These are phyloP conservation scores for Neurospora sp. DNA, from an alignment of 495 filamentous ascomycete genomes.

Conservation along the genomic window DNA sequence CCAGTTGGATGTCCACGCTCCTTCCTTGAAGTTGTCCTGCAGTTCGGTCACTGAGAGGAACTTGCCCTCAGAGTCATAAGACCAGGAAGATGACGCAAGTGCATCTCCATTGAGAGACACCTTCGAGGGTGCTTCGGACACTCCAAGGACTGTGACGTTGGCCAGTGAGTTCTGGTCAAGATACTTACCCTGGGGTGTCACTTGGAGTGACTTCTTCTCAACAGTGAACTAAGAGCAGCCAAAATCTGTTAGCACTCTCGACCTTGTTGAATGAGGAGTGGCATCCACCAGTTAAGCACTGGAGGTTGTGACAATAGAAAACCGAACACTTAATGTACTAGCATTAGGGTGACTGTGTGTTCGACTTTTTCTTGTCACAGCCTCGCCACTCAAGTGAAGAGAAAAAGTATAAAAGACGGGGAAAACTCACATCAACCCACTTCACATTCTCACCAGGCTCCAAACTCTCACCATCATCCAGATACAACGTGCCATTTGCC, in stretches of 20 bases:
- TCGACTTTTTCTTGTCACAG: too few relatives aligned
- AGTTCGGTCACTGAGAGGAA: slow-evolving; percentile 8
- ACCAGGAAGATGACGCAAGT: slow-evolving; percentile 31
- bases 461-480: slow-evolving; percentile 77
- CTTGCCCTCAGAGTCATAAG: slow-evolving; percentile 28
- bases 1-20: slow-evolving; percentile 16
- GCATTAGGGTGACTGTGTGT: too few relatives aligned
- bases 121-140: slow-evolving; percentile 27
- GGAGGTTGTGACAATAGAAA: too few relatives aligned
- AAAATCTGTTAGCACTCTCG: background rate
- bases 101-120: slow-evolving; percentile 43
- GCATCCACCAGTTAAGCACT: too few relatives aligned
- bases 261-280: background rate
- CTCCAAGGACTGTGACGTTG: slow-evolving; percentile 60
- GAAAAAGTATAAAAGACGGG: background rate
- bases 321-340: too few relatives aligned
- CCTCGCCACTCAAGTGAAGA: background rate
- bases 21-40: slow-evolving; percentile 5
- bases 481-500: slow-evolving; percentile 59
- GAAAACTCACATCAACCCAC: slow-evolving; percentile 40
- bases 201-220: slow-evolving; percentile 33
- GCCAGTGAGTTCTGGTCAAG: slow-evolving; percentile 49
- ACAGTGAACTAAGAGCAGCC: slow-evolving; percentile 39
- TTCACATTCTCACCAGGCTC: slow-evolving; percentile 40
- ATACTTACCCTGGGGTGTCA: slow-evolving; percentile 42